These are phyloP conservation scores for Elsinoe necatrix DNA, from an alignment of 2,329 filamentous ascomycete species.

Conservation along the genomic window DNA sequence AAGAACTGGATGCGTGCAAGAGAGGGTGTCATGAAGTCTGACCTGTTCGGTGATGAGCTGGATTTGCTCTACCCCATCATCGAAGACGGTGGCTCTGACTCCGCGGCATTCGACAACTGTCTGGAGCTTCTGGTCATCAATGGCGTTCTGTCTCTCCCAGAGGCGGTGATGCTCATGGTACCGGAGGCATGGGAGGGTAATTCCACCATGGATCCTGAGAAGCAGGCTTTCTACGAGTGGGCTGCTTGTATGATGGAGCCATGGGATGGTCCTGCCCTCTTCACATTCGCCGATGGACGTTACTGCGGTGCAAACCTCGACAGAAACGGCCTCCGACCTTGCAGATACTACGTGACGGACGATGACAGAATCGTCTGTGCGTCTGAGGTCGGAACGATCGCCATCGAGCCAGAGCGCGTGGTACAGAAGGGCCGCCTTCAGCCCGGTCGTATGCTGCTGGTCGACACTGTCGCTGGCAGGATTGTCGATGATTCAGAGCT, in stretches of 20 bases:
- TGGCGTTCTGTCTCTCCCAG: conserved; percentile 85
- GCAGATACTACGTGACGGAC: conserved; percentile 93
- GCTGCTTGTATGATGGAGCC: conserved; percentile 98
- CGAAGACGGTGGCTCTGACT: conserved; percentile 93
- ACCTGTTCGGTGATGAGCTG: conserved; percentile 85
- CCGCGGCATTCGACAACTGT: conserved; percentile 94
- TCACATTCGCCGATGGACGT: conserved; percentile 92
- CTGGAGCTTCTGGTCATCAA: conserved; percentile 91
- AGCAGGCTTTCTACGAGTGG: conserved; percentile 98
- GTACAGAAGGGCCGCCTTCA: conserved; percentile 90
- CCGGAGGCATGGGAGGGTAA: conserved; percentile 98
- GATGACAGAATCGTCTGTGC: conserved; percentile 96
- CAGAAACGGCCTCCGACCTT: conserved; percentile 88
- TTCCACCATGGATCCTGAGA: conserved; percentile 80
- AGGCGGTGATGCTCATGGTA: conserved; percentile 98
- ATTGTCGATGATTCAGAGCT: conserved; percentile 92
- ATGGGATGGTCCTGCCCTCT: conserved; percentile 93
- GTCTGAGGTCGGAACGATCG: conserved; percentile 90
- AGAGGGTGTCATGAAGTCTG: conserved; percentile 88
- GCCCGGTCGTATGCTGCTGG: conserved; percentile 90
- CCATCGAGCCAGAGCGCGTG: conserved; percentile 79
- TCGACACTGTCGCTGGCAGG: conserved; percentile 81
- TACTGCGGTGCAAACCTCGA: conserved; percentile 97
- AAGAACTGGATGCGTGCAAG: conserved; percentile 99
- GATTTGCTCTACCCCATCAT: conserved; percentile 88